A percentile compares a stretch with the other conserved stretches of the same genome.
Evolutionary conservation across 306 rosid genomes (phyloP).

Genomic region (Sesbania bispinosa): DNA sequence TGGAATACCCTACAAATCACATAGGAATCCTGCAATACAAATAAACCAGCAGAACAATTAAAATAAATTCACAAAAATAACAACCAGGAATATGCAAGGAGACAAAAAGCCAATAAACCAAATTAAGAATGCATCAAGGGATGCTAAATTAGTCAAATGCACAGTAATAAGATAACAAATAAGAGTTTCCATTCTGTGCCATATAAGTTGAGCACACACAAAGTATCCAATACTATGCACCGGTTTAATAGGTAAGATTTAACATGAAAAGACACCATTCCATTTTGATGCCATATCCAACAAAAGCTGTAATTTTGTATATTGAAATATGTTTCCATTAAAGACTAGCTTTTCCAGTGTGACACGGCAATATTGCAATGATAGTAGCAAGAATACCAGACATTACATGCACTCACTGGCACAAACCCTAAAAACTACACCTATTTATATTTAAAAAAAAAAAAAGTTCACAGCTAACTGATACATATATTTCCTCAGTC

Average conservation of each 20-base stretch:
- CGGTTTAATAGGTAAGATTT: background rate
- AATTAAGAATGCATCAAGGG: background rate
- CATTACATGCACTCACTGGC: background rate
- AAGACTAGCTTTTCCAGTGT: background rate
- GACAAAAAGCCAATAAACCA: background rate
- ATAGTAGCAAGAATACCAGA: background rate
- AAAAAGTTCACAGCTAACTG: background rate
- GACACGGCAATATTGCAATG: background rate
- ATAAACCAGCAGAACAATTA: slow-evolving; percentile 25
- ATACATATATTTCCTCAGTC: background rate
- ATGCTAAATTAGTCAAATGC: background rate
- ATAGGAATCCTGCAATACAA: slow-evolving; percentile 57
- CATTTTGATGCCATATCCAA: background rate
- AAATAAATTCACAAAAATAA: slow-evolving; percentile 4
- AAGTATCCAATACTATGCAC: background rate
- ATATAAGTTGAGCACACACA: background rate
- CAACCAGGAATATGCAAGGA: background rate
- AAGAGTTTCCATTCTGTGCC: background rate
- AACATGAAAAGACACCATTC: background rate
- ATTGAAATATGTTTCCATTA: background rate
- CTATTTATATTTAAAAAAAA: background rate
- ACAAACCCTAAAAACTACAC: background rate
- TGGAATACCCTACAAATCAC: slow-evolving; percentile 67
- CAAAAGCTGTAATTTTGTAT: background rate
- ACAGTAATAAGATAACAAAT: background rate